These are phyloP conservation scores for Arthrobotrys megalospora DNA, from an alignment of 2,329 filamentous ascomycete genomes.

Conservation along the genomic window DNA sequence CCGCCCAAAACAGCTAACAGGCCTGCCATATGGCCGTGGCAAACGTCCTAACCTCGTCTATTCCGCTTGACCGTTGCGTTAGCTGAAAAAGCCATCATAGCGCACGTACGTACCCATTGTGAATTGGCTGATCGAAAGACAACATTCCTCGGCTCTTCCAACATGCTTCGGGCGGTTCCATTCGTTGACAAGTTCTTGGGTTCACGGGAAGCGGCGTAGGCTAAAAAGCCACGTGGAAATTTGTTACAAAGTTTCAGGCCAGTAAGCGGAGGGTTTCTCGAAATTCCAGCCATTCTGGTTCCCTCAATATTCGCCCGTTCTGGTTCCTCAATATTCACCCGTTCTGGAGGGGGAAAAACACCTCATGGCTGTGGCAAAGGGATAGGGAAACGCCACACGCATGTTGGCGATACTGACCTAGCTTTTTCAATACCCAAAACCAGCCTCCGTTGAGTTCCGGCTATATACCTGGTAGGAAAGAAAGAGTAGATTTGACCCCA, in stretches of 20 bases:
- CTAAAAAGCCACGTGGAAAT: constrained; percentile 61
- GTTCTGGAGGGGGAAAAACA: constrained; percentile 5
- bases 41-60: constrained; percentile 31
- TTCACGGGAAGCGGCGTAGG: constrained; percentile 51
- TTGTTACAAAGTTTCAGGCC: constrained; percentile 21
- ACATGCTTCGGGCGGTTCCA: constrained; percentile 1
- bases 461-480: not conserved
- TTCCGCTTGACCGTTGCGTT: constrained; percentile 38
- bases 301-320: not conserved
- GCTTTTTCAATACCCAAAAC: not conserved
- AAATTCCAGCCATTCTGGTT: not conserved
- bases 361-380: constrained; percentile 51
- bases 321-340: not conserved
- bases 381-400: constrained; percentile 16
- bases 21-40: constrained; percentile 59
- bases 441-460: not conserved
- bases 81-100: constrained; percentile 26
- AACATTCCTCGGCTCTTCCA: constrained; percentile 2
- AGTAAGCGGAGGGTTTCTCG: constrained; percentile 27
- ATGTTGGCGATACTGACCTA: constrained; percentile 9
- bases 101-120: not conserved
- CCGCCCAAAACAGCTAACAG: constrained; percentile 32
- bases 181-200: constrained; percentile 15
- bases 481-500: not conserved
- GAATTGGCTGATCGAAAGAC: constrained; percentile 22